These are phyloP conservation scores for Ogataea ganodermae DNA, from an alignment of 805 yeast genomes.

Conservation along the genomic window DNA sequence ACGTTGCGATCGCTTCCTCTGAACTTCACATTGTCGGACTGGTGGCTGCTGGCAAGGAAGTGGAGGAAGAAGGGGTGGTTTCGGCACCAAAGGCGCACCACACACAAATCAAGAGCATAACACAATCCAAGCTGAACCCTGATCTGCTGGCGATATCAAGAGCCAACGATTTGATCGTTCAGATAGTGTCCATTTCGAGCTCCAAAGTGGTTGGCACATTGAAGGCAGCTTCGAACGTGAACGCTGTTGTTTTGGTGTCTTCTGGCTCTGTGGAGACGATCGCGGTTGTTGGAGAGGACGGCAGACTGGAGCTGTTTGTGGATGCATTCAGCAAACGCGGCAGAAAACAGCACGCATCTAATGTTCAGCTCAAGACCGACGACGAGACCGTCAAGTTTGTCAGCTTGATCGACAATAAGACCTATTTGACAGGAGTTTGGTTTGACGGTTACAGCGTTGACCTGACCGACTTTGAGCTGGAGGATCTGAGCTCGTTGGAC, in stretches of 20 bases:
- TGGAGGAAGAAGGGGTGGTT: constrained; percentile 32
- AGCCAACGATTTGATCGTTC: constrained; percentile 33
- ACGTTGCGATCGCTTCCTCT: constrained; percentile 32
- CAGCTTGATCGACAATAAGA: constrained; percentile 9
- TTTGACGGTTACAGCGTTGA: constrained; percentile 30
- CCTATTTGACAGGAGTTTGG: constrained; percentile 27
- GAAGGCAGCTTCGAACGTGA: constrained; percentile 37
- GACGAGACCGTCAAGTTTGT: constrained; percentile 18
- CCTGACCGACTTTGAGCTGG: constrained; percentile 34
- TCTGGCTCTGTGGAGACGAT: constrained; percentile 36
- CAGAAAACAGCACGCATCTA: constrained; percentile 22
- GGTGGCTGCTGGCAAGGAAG: constrained; percentile 31
- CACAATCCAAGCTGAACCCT: constrained; percentile 34
- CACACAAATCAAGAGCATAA: constrained; percentile 37
- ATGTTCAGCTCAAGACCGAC: constrained; percentile 20
- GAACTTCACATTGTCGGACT: constrained; percentile 34
- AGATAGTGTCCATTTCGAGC: constrained; percentile 35
- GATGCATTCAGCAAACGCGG: constrained; percentile 22
- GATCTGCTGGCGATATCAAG: constrained; percentile 41
- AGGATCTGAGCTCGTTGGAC: constrained; percentile 31
- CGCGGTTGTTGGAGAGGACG: constrained; percentile 29
- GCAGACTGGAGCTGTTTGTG: constrained; percentile 29
- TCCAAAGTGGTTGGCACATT: constrained; percentile 34
- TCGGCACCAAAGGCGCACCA: constrained; percentile 36
- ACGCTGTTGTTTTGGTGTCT: constrained; percentile 33